Evolutionary conservation across 495 filamentous ascomycete species (phyloP), one percentile per base, ranked within the genome.

Genomic region (Penicillium bialowiezense): DNA sequence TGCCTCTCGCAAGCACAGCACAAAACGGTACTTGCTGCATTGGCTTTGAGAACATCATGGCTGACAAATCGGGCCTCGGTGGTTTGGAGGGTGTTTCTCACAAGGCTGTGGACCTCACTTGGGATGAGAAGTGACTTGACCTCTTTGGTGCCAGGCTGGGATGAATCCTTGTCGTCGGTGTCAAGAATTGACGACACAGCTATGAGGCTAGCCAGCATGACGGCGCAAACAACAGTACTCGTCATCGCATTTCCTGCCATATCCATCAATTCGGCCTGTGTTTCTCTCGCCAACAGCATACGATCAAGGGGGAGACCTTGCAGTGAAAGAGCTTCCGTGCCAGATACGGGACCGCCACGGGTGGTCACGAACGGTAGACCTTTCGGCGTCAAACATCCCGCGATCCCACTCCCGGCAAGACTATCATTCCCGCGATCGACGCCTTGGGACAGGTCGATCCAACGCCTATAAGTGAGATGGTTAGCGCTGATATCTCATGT

Each of bases 191-290:
- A 51, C 17, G 74, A 50, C 14, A 66, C 68, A 13, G 59, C 59
- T 17, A 82, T 77, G 19, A 88, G 58, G 0, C 76, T 75, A 14
- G 77, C 55, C 1, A 88, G 49, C 6, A 88, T 74, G 1, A 79
- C 77, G 3, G 80, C 72, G 1, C 86, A 85, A 5, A 91, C 81
- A 7, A 89, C 85, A 0, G 89, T 86, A 3, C 84, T 79, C 3
- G 78, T 79, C 90, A 95, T 95, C 1, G 90, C 90, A 59, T 95
- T 95, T 0, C 90, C 90, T 3, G 86, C 87, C 5, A 95, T 71
- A 49, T 91, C 80, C 42, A 83, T 81, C 7, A 90, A 69, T 21
- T 93, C 73, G 8, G 70, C 68, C 32, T 87, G 76, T 0, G 73
- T 80, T 55, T 93, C 85, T 28, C 73, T 72, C 1, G 80, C 83